These are phyloP conservation scores for Auriscalpium orientale DNA, from an alignment of 768 basidiomycete species.

Conservation along the genomic window DNA sequence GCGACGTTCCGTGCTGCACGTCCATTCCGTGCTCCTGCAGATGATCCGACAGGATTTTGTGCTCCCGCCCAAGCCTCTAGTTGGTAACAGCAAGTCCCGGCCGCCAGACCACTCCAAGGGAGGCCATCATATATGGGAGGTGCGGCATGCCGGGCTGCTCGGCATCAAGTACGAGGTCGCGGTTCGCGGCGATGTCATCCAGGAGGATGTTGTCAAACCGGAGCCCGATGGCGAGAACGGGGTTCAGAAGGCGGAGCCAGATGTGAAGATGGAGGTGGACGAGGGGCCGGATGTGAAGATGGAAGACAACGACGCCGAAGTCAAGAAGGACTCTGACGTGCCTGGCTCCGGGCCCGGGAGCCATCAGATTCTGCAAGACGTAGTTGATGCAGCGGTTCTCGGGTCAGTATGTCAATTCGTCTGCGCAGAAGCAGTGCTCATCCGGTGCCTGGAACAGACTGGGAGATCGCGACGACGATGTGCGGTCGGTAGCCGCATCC, in stretches of 20 bases:
- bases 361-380: constrained; percentile 58
- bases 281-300: constrained; percentile 2
- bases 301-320: constrained; percentile 22
- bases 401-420: constrained; percentile 49
- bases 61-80: constrained; percentile 29
- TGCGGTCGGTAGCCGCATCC: constrained; percentile 89
- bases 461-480: constrained; percentile 89
- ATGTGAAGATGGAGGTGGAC: not conserved
- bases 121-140: constrained; percentile 82
- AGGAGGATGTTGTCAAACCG: constrained; percentile 18
- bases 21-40: constrained; percentile 76
- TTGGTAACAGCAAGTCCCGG: constrained; percentile 16
- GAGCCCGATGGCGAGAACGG: constrained; percentile 15
- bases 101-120: constrained; percentile 18
- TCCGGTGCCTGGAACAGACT: constrained; percentile 42
- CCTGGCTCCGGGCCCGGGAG: constrained; percentile 25
- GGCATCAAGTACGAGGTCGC: constrained; percentile 98
- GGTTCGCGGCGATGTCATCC: constrained; percentile 79
- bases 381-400: constrained; percentile 85
- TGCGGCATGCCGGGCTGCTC: constrained; percentile 93
- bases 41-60: constrained; percentile 91
- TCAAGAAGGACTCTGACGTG: constrained; percentile 16
- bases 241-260: not conserved
- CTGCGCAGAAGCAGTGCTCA: constrained; percentile 1
- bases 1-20: constrained; percentile 64